These are phyloP conservation scores for Aspergillus ochraceus DNA, from an alignment of 2,329 filamentous ascomycete genomes.

Conservation along the genomic window DNA sequence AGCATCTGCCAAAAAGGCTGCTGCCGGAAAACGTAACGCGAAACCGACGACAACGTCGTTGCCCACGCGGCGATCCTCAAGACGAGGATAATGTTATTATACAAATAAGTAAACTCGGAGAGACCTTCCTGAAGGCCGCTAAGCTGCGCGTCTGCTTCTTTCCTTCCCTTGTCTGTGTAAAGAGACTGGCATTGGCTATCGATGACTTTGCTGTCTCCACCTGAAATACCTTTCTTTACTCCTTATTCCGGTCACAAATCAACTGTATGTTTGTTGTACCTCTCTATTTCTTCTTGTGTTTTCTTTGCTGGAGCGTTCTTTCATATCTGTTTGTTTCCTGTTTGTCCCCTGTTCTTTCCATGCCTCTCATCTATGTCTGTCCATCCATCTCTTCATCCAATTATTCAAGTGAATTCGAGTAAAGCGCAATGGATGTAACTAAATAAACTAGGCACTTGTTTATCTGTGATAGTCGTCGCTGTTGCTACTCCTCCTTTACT, in stretches of 20 bases:
- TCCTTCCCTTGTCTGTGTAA: neutral
- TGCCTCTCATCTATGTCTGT: neutral
- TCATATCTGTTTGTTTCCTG: neutral
- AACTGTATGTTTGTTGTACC: neutral
- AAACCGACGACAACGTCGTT: conserved; percentile 13
- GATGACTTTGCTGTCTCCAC: neutral
- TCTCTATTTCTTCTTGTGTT: neutral
- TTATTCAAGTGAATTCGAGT: neutral
- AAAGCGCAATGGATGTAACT: neutral
- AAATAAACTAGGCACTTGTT: neutral
- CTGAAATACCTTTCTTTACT: neutral
- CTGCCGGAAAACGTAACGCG: conserved; percentile 10
- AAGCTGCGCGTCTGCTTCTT: neutral
- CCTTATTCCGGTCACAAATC: neutral
- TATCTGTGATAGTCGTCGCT: neutral
- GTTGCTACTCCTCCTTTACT: neutral
- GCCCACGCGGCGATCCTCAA: conserved; percentile 22
- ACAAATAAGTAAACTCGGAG: neutral
- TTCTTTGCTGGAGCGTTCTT: neutral
- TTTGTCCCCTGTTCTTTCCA: too few relatives aligned
- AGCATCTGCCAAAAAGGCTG: conserved; percentile 13
- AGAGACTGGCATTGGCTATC: neutral
- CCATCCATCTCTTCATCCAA: neutral
- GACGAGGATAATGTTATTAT: conserved; percentile 13
- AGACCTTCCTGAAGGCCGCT: neutral